These are phyloP conservation scores for Scedosporium boydii DNA, from an alignment of 2,329 filamentous ascomycete genomes.

Conservation along the genomic window DNA sequence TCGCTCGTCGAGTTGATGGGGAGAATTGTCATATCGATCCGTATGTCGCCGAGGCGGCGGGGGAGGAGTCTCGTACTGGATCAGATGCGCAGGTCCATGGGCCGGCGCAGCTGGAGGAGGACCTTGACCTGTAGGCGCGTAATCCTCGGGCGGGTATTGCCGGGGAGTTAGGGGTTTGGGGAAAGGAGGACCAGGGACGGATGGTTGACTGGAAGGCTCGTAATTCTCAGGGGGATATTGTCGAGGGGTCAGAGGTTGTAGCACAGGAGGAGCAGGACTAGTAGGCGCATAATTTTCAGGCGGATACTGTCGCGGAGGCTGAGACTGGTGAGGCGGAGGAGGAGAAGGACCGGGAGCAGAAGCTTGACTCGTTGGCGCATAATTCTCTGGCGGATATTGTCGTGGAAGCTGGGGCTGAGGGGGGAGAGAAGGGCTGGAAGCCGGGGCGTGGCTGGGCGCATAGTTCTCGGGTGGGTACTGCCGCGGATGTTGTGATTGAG, in stretches of 20 bases:
- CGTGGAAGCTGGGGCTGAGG: conserved; percentile 8
- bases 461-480: not conserved
- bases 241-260: not conserved
- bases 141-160: not conserved
- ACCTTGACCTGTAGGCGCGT: not conserved
- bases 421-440: conserved; percentile 4
- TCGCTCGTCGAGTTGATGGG: conserved; percentile 25
- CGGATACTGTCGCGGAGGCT: conserved; percentile 17
- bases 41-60: conserved; percentile 15
- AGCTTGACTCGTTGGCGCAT: conserved; percentile 20
- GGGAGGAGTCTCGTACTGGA: conserved; percentile 9
- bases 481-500: not conserved
- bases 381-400: conserved; percentile 7
- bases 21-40: conserved; percentile 26
- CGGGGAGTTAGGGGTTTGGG: not conserved
- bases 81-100: conserved; percentile 21
- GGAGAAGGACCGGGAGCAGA: conserved; percentile 11
- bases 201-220: not conserved
- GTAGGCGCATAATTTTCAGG: conserved; percentile 22
- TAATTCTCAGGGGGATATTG: not conserved
- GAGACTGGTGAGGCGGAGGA: not conserved
- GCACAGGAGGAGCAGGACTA: not conserved
- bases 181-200: not conserved
- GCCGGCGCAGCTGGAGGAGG: not conserved
- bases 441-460: conserved; percentile 22